A percentile compares a stretch with the other conserved stretches of the same genome.
These are phyloP conservation scores for Madurella mycetomatis DNA, from an alignment of 2,329 filamentous ascomycete species.

Conservation along the genomic window DNA sequence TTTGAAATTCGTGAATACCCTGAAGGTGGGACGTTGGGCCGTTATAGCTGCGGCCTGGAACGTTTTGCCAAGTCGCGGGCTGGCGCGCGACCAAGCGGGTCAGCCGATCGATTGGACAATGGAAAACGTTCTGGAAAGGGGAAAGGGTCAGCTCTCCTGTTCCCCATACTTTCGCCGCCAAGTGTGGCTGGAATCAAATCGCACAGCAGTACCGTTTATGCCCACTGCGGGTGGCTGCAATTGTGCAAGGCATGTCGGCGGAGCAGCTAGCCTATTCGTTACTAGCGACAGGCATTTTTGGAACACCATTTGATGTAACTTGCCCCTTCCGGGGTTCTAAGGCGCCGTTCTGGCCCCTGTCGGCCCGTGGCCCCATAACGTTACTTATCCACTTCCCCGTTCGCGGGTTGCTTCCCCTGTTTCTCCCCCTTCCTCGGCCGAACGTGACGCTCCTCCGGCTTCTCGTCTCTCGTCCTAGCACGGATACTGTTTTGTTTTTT, in stretches of 20 bases:
- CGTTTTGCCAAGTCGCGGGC: too few relatives aligned
- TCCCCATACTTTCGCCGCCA: slow-evolving; percentile 17
- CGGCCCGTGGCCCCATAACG: neutral
- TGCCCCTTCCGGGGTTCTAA: slow-evolving; percentile 6
- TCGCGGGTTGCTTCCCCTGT: slow-evolving; percentile 17
- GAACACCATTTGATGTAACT: slow-evolving; percentile 10
- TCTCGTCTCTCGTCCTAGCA: neutral
- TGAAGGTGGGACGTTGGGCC: too few relatives aligned
- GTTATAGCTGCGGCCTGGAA: too few relatives aligned
- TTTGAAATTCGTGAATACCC: neutral
- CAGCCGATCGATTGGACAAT: neutral
- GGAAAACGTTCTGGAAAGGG: slow-evolving; percentile 19
- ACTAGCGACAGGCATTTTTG: slow-evolving; percentile 21
- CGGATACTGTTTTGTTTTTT: neutral
- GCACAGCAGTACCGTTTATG: slow-evolving; percentile 18
- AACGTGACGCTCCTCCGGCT: slow-evolving; percentile 13
- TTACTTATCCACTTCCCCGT: slow-evolving; percentile 19
- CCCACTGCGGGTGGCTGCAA: neutral
- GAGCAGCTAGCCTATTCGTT: slow-evolving; percentile 8
- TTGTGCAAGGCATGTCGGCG: neutral
- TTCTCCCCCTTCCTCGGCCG: slow-evolving; percentile 21
- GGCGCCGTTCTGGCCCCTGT: slow-evolving; percentile 1
- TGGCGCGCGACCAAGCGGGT: too few relatives aligned
- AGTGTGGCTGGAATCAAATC: slow-evolving; percentile 11
- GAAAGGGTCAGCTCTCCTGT: slow-evolving; percentile 5